These are phyloP conservation scores for Euphrasia arctica DNA, from an alignment of 305 asterid genomes.

Conservation along the genomic window DNA sequence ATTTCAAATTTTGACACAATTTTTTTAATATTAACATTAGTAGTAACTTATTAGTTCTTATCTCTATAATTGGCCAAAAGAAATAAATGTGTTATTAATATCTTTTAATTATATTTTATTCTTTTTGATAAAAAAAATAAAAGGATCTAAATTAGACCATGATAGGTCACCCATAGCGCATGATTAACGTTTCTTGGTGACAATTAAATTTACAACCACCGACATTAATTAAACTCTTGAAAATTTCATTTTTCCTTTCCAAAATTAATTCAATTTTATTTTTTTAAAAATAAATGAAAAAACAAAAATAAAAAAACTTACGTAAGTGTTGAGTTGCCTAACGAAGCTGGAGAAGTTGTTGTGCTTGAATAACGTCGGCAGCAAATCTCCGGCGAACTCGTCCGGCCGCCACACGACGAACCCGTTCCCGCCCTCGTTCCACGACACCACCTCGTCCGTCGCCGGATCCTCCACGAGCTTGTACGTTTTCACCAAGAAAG, in stretches of 20 bases:
- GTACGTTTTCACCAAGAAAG: constrained; percentile 69
- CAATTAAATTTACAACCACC: background rate
- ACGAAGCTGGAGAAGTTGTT: constrained; percentile 93
- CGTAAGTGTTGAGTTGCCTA: constrained; percentile 87
- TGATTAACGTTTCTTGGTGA: background rate
- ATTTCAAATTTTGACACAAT: too few relatives aligned
- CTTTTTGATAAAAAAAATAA: background rate
- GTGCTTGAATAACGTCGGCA: constrained; percentile 78
- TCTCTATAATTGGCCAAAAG: background rate
- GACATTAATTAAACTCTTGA: background rate
- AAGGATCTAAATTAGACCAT: background rate
- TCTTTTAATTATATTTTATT: background rate
- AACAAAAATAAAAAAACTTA: constrained; percentile 27
- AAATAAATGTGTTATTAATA: background rate
- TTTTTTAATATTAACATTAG: too few relatives aligned
- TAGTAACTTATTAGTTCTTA: background rate
- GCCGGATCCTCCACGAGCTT: constrained; percentile 81
- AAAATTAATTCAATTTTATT: background rate
- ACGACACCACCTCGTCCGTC: constrained; percentile 65
- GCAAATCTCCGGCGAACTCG: constrained; percentile 75
- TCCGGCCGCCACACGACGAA: constrained; percentile 87
- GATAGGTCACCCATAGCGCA: constrained; percentile 7
- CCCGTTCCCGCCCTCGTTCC: constrained; percentile 75
- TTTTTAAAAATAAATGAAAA: background rate
- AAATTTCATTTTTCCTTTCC: too few relatives aligned